Evolutionary conservation across 768 basidiomycete species (phyloP).

Genomic region (Naganishia friedmannii): DNA sequence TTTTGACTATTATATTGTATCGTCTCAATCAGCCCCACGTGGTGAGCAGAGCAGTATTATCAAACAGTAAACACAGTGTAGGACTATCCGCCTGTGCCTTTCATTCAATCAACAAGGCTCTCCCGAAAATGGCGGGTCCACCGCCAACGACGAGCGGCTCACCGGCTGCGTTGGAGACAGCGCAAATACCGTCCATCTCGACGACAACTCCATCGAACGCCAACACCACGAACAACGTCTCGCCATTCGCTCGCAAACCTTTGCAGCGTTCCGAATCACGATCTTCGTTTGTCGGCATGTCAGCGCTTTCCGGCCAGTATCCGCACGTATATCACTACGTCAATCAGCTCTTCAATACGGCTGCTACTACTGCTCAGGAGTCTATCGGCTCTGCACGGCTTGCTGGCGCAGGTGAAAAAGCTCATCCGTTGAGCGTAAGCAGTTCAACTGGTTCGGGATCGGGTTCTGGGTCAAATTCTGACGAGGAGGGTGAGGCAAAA

Average conservation of each 20-base stretch:
- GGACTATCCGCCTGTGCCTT: not conserved
- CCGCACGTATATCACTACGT: constrained; percentile 33
- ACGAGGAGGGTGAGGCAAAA: constrained; percentile 29
- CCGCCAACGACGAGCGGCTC: constrained; percentile 5
- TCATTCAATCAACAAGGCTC: not conserved
- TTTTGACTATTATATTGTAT: constrained; percentile 2
- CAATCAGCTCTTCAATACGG: constrained; percentile 19
- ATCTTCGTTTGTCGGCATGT: constrained; percentile 14
- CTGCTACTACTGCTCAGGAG: not conserved
- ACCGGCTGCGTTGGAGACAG: not conserved
- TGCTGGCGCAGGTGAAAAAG: constrained; percentile 1
- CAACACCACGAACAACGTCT: not conserved
- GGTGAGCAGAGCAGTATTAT: not conserved
- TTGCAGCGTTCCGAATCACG: constrained; percentile 14
- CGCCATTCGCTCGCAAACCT: constrained; percentile 2
- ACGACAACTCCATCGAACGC: not conserved
- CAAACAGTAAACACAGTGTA: not conserved
- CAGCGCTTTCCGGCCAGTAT: constrained; percentile 60
- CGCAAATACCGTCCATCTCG: constrained; percentile 2
- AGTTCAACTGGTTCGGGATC: constrained; percentile 38
- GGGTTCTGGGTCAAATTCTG: constrained; percentile 37
- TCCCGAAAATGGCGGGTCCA: not conserved
- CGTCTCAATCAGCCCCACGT: not conserved
- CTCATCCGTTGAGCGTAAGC: constrained; percentile 48
- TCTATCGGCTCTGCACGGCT: not conserved